Percentiles rank a stretch among this genome's conserved stretches.
Conservation (phyloP, 352 stramenopile species). For the Peronospora farinosa region DNA sequence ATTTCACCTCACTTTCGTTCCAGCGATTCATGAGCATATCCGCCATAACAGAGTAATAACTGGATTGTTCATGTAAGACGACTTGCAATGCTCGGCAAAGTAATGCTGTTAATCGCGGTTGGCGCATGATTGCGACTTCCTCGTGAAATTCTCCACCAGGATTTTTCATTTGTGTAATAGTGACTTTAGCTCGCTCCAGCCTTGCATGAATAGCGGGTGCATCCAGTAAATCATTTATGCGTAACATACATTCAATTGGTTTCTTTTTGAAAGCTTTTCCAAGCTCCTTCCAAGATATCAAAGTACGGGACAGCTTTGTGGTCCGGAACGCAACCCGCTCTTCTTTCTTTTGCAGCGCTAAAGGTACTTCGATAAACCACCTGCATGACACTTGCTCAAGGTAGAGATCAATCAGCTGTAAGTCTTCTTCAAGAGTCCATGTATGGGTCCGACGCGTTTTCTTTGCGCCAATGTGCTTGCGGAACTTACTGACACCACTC, state of each 20-base stretch:
- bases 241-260: constrained; percentile 57
- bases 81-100: constrained; percentile 73
- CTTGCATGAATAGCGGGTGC: constrained; percentile 56
- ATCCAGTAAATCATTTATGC: constrained; percentile 59
- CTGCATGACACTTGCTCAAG: constrained; percentile 61
- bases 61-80: constrained; percentile 64
- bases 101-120: constrained; percentile 61
- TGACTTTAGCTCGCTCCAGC: constrained; percentile 49
- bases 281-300: constrained; percentile 71
- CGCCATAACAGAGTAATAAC: constrained; percentile 64
- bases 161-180: constrained; percentile 67
- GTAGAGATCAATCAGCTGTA: constrained; percentile 64
- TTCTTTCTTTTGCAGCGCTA: constrained; percentile 56
- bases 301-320: constrained; percentile 41
- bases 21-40: constrained; percentile 71
- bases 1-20: constrained; percentile 68
- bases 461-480: constrained; percentile 43
- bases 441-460: constrained; percentile 49
- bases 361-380: constrained; percentile 75
- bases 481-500: constrained; percentile 41
- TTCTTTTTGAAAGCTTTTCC: constrained; percentile 53
- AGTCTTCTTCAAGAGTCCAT: constrained; percentile 59
- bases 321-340: constrained; percentile 67
- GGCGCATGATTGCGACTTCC: constrained; percentile 41
- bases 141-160: constrained; percentile 64